These are phyloP conservation scores for Guillardia theta DNA, from an alignment of 78 protist species.

Conservation along the genomic window DNA sequence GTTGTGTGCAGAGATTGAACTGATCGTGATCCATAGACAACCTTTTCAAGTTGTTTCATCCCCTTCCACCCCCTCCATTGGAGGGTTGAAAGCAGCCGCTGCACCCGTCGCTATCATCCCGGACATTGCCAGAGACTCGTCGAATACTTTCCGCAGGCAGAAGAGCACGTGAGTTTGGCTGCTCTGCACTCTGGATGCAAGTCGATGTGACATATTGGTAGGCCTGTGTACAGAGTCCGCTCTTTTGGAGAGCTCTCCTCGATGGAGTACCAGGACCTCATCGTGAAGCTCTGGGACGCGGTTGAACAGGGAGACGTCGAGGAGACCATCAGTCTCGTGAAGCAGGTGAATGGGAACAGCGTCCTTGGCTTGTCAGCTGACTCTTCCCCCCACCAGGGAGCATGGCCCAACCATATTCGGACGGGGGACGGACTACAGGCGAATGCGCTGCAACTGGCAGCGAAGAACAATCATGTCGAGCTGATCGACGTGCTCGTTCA, in stretches of 20 bases:
- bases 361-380: neutral
- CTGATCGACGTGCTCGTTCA: neutral
- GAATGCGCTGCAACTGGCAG: neutral
- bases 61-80: too few species aligned
- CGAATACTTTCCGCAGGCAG: too few species aligned
- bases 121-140: too few species aligned
- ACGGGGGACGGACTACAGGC: neutral
- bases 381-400: neutral
- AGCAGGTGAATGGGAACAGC: neutral
- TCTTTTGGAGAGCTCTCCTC: neutral
- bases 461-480: neutral
- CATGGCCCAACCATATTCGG: neutral
- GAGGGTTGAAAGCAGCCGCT: too few species aligned
- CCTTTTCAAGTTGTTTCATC: too few species aligned
- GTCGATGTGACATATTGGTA: too few species aligned
- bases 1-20: too few species aligned
- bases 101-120: too few species aligned
- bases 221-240: neutral
- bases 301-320: neutral
- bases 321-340: neutral
- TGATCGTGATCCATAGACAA: too few species aligned
- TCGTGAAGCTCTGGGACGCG: neutral
- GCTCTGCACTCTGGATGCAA: too few species aligned
- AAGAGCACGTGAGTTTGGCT: too few species aligned
- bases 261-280: neutral